phyloP scores from a whole-genome alignment of 495 filamentous ascomycete genomes.

The Pyronema domesticum region DNA sequence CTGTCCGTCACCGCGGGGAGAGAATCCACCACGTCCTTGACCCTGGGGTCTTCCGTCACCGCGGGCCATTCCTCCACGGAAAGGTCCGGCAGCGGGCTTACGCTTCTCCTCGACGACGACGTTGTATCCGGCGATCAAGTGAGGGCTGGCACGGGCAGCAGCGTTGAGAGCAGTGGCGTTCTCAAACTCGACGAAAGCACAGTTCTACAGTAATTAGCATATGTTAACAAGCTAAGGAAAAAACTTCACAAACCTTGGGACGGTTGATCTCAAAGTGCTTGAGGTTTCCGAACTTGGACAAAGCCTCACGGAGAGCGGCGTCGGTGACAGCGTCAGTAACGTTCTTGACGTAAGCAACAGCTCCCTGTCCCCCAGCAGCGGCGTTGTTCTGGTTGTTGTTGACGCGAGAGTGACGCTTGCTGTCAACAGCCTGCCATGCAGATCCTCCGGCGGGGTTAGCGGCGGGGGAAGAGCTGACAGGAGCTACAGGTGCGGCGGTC shows the following conservation, averaged over 20 bases:
- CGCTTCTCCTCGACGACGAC: slow-evolving; percentile 72
- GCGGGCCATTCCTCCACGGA: not conserved
- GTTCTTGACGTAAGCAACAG: slow-evolving; percentile 79
- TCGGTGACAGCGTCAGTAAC: slow-evolving; percentile 68
- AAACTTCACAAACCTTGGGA: slow-evolving; percentile 48
- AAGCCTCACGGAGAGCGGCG: slow-evolving; percentile 42
- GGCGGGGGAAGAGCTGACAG: slow-evolving; percentile 9
- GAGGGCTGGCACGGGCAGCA: slow-evolving; percentile 70
- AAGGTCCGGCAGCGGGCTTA: slow-evolving; percentile 3
- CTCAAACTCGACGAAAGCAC: slow-evolving; percentile 87
- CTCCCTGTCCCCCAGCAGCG: slow-evolving; percentile 32
- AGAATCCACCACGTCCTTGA: slow-evolving; percentile 1
- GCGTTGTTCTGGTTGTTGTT: not conserved
- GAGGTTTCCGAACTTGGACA: slow-evolving; percentile 60
- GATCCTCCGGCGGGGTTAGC: slow-evolving; percentile 8
- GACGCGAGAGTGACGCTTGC: slow-evolving; percentile 13
- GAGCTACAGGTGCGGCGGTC: slow-evolving; percentile 6
- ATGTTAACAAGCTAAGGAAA: slow-evolving; percentile 1
- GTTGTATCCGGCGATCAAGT: slow-evolving; percentile 60
- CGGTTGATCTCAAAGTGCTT: slow-evolving; percentile 80
- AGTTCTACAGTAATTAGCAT: slow-evolving; percentile 47
- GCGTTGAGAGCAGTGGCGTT: slow-evolving; percentile 59
- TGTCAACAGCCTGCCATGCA: slow-evolving; percentile 20
- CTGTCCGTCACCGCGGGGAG: not conserved
- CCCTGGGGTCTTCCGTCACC: not conserved